Evolutionary conservation across 2,329 filamentous ascomycete species (phyloP).

Genomic region (Pseudocercospora musae): DNA sequence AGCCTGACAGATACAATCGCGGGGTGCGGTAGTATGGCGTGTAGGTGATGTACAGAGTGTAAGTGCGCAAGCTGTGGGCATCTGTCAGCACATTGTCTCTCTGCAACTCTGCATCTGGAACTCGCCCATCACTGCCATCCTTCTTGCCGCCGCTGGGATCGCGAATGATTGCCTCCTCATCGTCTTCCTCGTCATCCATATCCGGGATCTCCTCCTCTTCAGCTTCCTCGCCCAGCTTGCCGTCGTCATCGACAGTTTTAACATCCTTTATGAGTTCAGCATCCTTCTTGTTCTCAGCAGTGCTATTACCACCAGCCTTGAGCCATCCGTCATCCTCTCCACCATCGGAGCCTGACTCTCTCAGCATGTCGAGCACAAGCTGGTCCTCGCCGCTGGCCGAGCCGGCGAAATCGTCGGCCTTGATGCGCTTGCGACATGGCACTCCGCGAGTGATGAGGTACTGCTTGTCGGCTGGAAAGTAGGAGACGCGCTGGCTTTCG

Average conservation of each 20-base stretch:
- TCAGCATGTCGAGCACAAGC: conserved; percentile 74
- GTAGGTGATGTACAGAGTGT: conserved; percentile 98
- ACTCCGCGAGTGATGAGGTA: conserved; percentile 93
- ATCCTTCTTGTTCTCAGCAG: conserved; percentile 41
- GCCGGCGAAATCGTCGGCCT: conserved; percentile 82
- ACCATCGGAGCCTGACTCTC: conserved; percentile 45
- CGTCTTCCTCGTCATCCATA: conserved; percentile 95
- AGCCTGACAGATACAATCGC: conserved; percentile 90
- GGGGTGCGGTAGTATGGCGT: conserved; percentile 95
- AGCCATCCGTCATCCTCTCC: conserved; percentile 84
- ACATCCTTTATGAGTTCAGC: conserved; percentile 76
- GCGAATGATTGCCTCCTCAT: conserved; percentile 91
- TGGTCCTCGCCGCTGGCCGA: conserved; percentile 83
- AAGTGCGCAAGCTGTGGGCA: conserved; percentile 65
- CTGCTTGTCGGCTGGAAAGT: conserved; percentile 87
- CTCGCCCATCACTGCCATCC: conserved; percentile 55
- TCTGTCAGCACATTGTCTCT: conserved; percentile 28
- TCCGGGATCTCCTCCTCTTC: conserved; percentile 86
- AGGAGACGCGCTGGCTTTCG: conserved; percentile 70
- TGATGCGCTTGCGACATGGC: conserved; percentile 81
- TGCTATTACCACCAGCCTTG: conserved; percentile 76
- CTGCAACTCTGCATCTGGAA: conserved; percentile 12
- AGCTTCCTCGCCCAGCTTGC: conserved; percentile 75
- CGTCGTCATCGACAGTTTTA: conserved; percentile 81
- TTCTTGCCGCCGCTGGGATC: conserved; percentile 54